Evolutionary conservation across 2,329 filamentous ascomycete species (phyloP).

Genomic region (Pseudomassariella vexata): DNA sequence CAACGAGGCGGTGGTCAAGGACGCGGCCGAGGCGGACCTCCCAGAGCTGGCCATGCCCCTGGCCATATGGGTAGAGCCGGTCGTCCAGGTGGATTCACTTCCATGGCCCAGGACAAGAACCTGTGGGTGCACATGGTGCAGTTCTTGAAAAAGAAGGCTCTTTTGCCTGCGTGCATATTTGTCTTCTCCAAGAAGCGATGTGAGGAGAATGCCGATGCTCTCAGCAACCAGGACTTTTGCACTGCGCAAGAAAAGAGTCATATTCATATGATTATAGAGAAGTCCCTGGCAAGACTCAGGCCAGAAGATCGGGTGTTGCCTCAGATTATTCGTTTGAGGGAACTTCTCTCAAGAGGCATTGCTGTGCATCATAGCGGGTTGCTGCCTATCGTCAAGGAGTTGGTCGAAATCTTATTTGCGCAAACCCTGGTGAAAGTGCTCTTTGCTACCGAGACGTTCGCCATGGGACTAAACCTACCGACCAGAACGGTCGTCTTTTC

Average conservation of each 20-base stretch:
- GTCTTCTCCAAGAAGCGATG: constrained; percentile 98
- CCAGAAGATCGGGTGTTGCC: constrained; percentile 86
- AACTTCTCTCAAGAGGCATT: constrained; percentile 80
- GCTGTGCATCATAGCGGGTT: constrained; percentile 95
- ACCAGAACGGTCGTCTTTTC: constrained; percentile 97
- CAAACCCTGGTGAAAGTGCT: constrained; percentile 93
- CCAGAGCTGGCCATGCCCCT: constrained; percentile 54
- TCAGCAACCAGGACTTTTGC: constrained; percentile 93
- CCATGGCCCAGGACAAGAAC: constrained; percentile 89
- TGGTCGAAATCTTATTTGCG: constrained; percentile 94
- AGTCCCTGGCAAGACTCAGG: constrained; percentile 84
- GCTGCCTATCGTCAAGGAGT: constrained; percentile 92
- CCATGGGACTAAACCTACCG: constrained; percentile 94
- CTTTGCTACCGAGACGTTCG: constrained; percentile 97
- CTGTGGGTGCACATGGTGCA: constrained; percentile 96
- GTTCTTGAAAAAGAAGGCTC: constrained; percentile 76
- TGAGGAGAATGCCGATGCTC: constrained; percentile 91
- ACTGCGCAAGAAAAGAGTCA: constrained; percentile 91
- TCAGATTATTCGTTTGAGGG: constrained; percentile 82
- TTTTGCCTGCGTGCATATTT: constrained; percentile 93
- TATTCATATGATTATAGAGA: constrained; percentile 96
- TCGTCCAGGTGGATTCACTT: constrained; percentile 77
- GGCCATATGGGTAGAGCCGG: constrained; percentile 91
- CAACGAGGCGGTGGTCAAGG: constrained; percentile 46
- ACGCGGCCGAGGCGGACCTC: constrained; percentile 51